Evolutionary conservation across 805 yeast genomes (phyloP), one percentile per base, ranked within the genome.

Genomic region (Ogataea allantospora): DNA sequence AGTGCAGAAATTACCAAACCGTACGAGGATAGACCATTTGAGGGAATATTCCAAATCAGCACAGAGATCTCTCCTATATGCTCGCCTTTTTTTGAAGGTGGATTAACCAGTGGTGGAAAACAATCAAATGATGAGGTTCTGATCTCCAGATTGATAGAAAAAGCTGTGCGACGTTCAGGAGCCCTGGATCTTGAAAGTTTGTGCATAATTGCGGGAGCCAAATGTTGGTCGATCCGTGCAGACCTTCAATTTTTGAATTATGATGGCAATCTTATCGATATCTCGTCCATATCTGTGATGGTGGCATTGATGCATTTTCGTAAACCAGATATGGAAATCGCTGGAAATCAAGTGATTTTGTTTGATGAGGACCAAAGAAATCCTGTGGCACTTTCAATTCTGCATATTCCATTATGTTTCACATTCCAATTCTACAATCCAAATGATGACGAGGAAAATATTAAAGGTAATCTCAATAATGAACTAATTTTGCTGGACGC

Each of bases 31-130:
- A 71, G 96, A 38, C 97, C 97, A 0, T 91, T 87, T 57, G 99
- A 93, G 61, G 99, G 99, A 1, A 54, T 84, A 3, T 88, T 93
- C 57, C 69, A 75, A 16, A 88, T 93, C 10, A 77, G 83, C 33
- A 84, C 95, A 2, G 98, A 93, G 54, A 78, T 86, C 28, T 76
- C 88, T 14, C 86, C 97, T 11, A 83, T 91, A 88, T 95, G 96
- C 1, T 80, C 88, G 5, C 82, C 95, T 1, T 71, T 77, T 50
- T 88, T 88, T 58, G 96, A 89, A 51, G 78, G 77, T 50, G 80
- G 80, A 19, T 45, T 47, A 23, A 68, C 75, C 19, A 46, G 55
- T 17, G 50, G 47, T 12, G 43, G 55, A n/a, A 51, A 45, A 26
- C 79, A 77, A 45, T 71, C 83, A n/a, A 85, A 83, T 42, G 88